These are phyloP conservation scores for Malus orientalis DNA, from an alignment of 306 rosid species.

Conservation along the genomic window DNA sequence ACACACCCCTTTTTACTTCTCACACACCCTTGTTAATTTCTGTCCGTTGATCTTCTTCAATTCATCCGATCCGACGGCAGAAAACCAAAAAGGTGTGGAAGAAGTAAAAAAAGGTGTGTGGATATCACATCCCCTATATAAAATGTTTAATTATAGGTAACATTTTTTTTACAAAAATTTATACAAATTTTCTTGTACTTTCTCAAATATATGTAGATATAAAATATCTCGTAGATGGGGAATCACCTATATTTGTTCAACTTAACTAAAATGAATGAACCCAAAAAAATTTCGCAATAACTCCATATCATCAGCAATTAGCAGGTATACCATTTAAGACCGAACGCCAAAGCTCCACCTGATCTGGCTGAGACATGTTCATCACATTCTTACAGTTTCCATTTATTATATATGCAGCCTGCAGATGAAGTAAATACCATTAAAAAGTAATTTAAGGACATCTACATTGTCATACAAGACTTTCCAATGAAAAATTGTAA, in stretches of 20 bases:
- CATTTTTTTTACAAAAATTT: background rate
- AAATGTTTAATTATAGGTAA: background rate
- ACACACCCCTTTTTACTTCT: too few relatives aligned
- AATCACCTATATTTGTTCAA: background rate
- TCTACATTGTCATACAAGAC: background rate
- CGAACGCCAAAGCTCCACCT: constrained; percentile 87
- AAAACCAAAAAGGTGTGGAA: too few relatives aligned
- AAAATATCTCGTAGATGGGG: background rate
- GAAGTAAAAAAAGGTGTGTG: too few relatives aligned
- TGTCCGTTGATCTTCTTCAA: too few relatives aligned
- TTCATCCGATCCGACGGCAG: too few relatives aligned
- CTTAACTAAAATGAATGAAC: background rate
- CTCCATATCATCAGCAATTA: constrained; percentile 15
- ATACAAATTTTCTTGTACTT: background rate
- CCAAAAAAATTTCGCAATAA: background rate
- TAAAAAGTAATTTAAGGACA: background rate
- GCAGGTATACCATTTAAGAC: constrained; percentile 57
- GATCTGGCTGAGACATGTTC: constrained; percentile 98
- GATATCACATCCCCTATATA: too few relatives aligned
- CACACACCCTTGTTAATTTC: too few relatives aligned
- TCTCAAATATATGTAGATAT: background rate
- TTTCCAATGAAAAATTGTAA: background rate
- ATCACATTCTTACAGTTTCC: constrained; percentile 92
- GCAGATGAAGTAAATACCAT: constrained; percentile 16
- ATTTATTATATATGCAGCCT: constrained; percentile 83